Evolutionary conservation across 805 yeast species (phyloP).

Genomic region (Metschnikowia lochheadii): DNA sequence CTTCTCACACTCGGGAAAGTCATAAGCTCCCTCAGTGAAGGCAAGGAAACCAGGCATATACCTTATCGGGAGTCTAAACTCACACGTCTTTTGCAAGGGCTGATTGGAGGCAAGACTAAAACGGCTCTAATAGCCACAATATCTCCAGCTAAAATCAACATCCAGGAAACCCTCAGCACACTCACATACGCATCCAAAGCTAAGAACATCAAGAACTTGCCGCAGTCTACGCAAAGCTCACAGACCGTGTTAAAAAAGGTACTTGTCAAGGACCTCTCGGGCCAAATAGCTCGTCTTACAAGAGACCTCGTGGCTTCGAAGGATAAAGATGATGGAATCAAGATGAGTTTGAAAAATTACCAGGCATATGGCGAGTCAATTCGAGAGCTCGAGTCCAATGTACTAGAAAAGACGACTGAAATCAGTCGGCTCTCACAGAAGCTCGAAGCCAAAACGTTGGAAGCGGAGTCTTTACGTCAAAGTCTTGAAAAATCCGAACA

Average conservation of each 20-base stretch:
- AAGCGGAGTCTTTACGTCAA: background rate
- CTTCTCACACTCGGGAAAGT: slow-evolving; percentile 85
- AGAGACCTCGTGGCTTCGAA: slow-evolving; percentile 61
- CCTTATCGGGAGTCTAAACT: slow-evolving; percentile 84
- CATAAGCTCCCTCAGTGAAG: slow-evolving; percentile 52
- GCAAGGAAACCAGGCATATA: slow-evolving; percentile 47
- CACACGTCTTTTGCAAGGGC: slow-evolving; percentile 70
- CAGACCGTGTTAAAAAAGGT: slow-evolving; percentile 47
- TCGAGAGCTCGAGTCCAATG: slow-evolving; percentile 8
- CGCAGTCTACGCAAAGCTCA: slow-evolving; percentile 43
- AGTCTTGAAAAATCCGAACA: background rate
- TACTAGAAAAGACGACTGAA: slow-evolving; percentile 11
- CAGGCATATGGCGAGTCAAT: slow-evolving; percentile 13
- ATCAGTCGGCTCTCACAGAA: slow-evolving; percentile 1
- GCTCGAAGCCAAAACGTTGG: background rate
- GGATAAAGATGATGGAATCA: slow-evolving; percentile 57
- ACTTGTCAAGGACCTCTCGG: slow-evolving; percentile 49
- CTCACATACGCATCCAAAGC: slow-evolving; percentile 87
- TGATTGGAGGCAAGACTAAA: slow-evolving; percentile 83
- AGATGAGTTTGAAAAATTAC: slow-evolving; percentile 57
- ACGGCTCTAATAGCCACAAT: slow-evolving; percentile 85
- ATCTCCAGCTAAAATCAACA: slow-evolving; percentile 72
- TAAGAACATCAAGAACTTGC: slow-evolving; percentile 66
- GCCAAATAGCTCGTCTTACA: slow-evolving; percentile 52
- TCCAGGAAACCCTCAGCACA: slow-evolving; percentile 83